A percentile compares a stretch with the other conserved stretches of the same genome.
phyloP scores from a whole-genome alignment of 257 asterid species.

The Echites panduratus region DNA sequence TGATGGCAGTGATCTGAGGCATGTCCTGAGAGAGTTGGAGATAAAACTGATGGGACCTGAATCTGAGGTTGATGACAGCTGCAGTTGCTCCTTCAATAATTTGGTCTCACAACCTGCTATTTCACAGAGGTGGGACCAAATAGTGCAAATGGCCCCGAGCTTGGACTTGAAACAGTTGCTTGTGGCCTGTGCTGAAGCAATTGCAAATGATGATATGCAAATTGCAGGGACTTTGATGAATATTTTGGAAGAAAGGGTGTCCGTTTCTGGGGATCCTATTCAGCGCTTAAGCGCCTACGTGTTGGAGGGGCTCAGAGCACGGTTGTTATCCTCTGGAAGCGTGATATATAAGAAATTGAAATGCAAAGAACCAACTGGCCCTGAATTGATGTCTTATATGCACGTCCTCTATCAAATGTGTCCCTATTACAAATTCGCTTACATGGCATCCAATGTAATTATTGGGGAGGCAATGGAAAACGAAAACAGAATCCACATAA shows the following conservation, averaged over 20 bases:
- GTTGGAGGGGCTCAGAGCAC: slow-evolving; percentile 91
- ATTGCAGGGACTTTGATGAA: slow-evolving; percentile 68
- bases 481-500: slow-evolving; percentile 62
- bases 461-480: slow-evolving; percentile 72
- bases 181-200: slow-evolving; percentile 60
- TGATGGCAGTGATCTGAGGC: slow-evolving; percentile 60
- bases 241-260: slow-evolving; percentile 59
- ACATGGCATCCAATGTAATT: slow-evolving; percentile 63
- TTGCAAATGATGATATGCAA: slow-evolving; percentile 53
- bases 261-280: slow-evolving; percentile 86
- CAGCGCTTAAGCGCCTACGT: slow-evolving; percentile 81
- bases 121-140: slow-evolving; percentile 42
- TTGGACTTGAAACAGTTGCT: slow-evolving; percentile 74
- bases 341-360: slow-evolving; percentile 75
- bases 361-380: slow-evolving; percentile 79
- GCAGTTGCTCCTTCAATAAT: slow-evolving; percentile 47
- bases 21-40: slow-evolving; percentile 55
- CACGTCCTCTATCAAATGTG: slow-evolving; percentile 59
- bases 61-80: slow-evolving; percentile 57
- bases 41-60: slow-evolving; percentile 65
- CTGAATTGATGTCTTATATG: slow-evolving; percentile 87
- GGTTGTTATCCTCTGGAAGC: slow-evolving; percentile 78
- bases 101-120: slow-evolving; percentile 35
- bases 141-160: slow-evolving; percentile 66
- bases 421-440: slow-evolving; percentile 90